Base-by-base conservation (phyloP, 2,329 filamentous ascomycete genomes). In the Curvularia sp. region DNA sequence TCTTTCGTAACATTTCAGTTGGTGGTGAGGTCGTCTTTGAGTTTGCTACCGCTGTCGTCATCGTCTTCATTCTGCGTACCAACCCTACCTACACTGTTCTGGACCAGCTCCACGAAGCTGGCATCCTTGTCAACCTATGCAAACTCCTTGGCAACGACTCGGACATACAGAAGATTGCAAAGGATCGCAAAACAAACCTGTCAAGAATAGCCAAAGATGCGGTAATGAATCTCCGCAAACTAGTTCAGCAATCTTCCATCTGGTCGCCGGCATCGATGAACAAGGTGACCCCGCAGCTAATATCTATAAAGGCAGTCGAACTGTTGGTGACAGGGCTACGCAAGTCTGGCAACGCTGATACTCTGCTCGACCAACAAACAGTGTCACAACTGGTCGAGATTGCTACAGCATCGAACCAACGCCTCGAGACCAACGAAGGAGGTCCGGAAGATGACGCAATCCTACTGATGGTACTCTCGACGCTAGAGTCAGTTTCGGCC, bases 121-220 rank as follows among this genome's bases (percentile, higher is more conserved):
- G 83, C 8, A 78, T 87, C 21, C 80, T 84, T 3, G 71, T 74
- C n/a, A 78, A 89, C 39, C 75, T 93, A 10, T 77, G 79, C 38
- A 79, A 77, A 3, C 80, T 91, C 36, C 77, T 93, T 9, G 76
- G 78, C 1, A 71, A 70, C 8, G 64, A 72, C 78, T 15, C 81
- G 13, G 86, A 89, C 51, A 85, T 93, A 25, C 76, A 77, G n/a
- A 77, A 78, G 18, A 74, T 92, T n/a, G 83, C 84, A 0, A 85
- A 83, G 60, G 87, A 91, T 36, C 85, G 87, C 30, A 85, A 85
- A 63, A 86, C 79, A 56, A 93, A 92, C 64, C 82, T 93, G 71
- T 89, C 91, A 0, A 89, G 84, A 69, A 81, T 86, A 28, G 85
- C 84, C 10, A 87, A 87, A 66, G 80, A 78, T 15, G 81, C 85